Conservation (phyloP, 2,329 filamentous ascomycete genomes). For the Colletotrichum cereale region DNA sequence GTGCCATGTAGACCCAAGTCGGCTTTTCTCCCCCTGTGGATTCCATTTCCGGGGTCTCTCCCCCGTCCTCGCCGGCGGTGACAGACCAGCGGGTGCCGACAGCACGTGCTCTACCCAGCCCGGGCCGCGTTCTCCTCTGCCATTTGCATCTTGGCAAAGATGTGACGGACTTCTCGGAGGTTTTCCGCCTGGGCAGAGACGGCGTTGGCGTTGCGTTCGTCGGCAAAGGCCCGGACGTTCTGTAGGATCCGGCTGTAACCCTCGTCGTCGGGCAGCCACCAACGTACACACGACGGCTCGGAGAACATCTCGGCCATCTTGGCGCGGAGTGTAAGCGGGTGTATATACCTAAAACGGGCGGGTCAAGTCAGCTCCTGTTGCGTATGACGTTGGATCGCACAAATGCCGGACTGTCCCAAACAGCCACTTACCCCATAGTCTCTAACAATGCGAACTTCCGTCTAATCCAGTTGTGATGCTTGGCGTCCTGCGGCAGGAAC, state of each 20-base stretch:
- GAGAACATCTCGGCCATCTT: constrained; percentile 83
- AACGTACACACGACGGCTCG: constrained; percentile 77
- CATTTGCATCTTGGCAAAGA: constrained; percentile 73
- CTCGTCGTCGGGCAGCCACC: constrained; percentile 92
- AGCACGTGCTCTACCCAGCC: not conserved
- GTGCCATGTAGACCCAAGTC: not conserved
- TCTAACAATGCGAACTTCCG: constrained; percentile 85
- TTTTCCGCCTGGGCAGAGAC: constrained; percentile 72
- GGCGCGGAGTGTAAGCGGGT: constrained; percentile 78
- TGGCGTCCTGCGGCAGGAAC: constrained; percentile 81
- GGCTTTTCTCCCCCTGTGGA: not conserved
- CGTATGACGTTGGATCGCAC: constrained; percentile 11
- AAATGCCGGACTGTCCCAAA: constrained; percentile 19
- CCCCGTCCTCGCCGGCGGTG: not conserved
- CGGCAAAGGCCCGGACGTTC: constrained; percentile 83
- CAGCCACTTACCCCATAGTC: constrained; percentile 76
- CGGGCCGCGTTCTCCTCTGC: constrained; percentile 30
- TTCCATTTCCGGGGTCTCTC: not conserved
- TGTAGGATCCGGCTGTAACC: constrained; percentile 80
- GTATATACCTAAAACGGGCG: constrained; percentile 78
- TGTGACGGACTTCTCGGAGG: constrained; percentile 79
- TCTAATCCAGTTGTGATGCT: constrained; percentile 83
- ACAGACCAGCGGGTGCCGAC: not conserved
- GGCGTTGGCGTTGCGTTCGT: constrained; percentile 76
- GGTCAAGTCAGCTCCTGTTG: constrained; percentile 8